Evolutionary conservation across 2,329 filamentous ascomycete species (phyloP).

Genomic region (Triangularia verruculosa): DNA sequence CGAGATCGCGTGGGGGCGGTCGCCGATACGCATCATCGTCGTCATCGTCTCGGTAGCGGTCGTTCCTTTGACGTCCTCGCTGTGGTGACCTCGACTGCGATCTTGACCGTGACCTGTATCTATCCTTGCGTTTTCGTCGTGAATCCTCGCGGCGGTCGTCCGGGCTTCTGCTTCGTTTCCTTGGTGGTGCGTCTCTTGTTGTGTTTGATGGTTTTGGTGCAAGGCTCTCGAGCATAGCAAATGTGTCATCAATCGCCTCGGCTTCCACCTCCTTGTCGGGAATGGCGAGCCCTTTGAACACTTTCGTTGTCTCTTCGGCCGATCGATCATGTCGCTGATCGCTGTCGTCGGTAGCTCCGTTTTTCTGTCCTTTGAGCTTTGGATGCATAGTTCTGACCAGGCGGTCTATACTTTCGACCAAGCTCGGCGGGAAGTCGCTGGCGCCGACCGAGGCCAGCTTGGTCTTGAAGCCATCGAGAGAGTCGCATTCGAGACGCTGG

Average conservation of each 20-base stretch:
- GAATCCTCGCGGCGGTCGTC: conserved; percentile 26
- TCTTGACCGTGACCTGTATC: conserved; percentile 51
- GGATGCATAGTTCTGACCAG: conserved; percentile 88
- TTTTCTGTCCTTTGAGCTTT: conserved; percentile 63
- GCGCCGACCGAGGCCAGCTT: conserved; percentile 73
- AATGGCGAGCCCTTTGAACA: conserved; percentile 88
- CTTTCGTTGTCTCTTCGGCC: conserved; percentile 70
- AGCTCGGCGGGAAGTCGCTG: conserved; percentile 72
- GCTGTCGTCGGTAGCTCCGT: conserved; percentile 36
- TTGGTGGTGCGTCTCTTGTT: conserved; percentile 34
- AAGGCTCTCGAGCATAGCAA: conserved; percentile 84
- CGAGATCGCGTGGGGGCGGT: conserved; percentile 69
- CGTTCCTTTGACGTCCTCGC: conserved; percentile 41
- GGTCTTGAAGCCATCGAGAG: conserved; percentile 69
- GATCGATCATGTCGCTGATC: conserved; percentile 41
- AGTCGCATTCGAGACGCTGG: conserved; percentile 73
- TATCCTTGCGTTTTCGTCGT: conserved; percentile 47
- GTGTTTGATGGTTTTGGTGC: conserved; percentile 56
- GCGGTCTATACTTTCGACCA: conserved; percentile 89
- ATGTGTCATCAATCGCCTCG: conserved; percentile 85
- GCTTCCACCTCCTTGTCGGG: conserved; percentile 69
- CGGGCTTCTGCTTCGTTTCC: conserved; percentile 37
- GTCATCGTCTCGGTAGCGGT: conserved; percentile 36
- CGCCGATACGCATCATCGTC: conserved; percentile 31
- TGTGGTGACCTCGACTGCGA: conserved; percentile 34